Base-by-base conservation (phyloP, 805 yeast genomes). In the Zygosaccharomyces kombuchaensis region DNA sequence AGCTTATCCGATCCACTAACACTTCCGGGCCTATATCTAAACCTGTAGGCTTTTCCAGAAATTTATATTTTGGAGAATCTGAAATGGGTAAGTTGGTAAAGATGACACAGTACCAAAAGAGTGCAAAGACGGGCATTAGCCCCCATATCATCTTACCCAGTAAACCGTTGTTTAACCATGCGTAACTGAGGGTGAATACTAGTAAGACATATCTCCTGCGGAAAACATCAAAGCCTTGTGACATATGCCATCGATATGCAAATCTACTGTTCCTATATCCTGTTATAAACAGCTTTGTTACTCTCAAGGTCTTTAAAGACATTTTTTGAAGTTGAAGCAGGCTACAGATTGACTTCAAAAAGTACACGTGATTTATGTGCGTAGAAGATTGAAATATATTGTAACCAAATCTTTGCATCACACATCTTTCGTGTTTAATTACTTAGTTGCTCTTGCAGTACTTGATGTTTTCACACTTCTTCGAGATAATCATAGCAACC, bases 51-150 rank as follows among this genome's bases (percentile, higher is more conserved):
- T 26, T 21, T 6, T 35, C 19, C 16, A 48, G 22, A n/a, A 21
- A 30, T 37, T 38, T 37, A 5, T 40, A 35, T 9, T 7, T 22
- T 8, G 35, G 48, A 5, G 38, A 37, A 8, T 41, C 44, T 19
- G 42, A 9, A 13, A 27, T 42, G 5, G 45, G 44, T 13, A 47
- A 36, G 1, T 44, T 32, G 19, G 27, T 23, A 6, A 21, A 32
- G 9, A 36, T 26, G 3, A 42, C 36, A 25, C 30, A 12, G 16
- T 43, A 46, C 12, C 31, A 12, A 17, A 43, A 9, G 9, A 38
- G n/a, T 12, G 22, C 34, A 27, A 38, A 27, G n/a, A 38, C 14
- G 10, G 41, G 25, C 31, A 38, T 16, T n/a, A 38, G 10, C 16
- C 29, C 41, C 41, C 22, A 38, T 5, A 38, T 9, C 6, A 38